A percentile compares a stretch with the other conserved stretches of the same genome.
phyloP scores from a whole-genome alignment of 2,329 filamentous ascomycete species.

The Helicocarpus griseus region DNA sequence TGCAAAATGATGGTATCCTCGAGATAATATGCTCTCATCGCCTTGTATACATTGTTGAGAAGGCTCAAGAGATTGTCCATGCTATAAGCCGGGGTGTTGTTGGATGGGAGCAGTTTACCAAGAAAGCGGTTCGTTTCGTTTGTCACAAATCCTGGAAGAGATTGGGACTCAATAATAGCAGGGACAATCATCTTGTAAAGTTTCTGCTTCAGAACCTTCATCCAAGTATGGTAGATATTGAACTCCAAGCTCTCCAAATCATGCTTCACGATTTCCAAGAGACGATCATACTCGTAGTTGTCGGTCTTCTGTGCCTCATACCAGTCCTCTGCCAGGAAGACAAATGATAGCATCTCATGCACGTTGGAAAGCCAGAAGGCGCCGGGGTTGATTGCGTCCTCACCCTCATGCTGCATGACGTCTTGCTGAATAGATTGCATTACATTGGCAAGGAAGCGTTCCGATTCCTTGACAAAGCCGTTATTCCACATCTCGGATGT shows the following conservation, averaged over 20 bases:
- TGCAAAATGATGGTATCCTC: conserved; percentile 95
- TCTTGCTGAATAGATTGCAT: conserved; percentile 99
- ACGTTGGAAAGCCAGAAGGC: conserved; percentile 99
- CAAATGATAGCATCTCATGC: conserved; percentile 98
- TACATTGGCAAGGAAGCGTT: conserved; percentile 95
- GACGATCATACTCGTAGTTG: conserved; percentile 96
- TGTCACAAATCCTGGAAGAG: conserved; percentile 93
- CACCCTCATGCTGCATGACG: conserved; percentile 97
- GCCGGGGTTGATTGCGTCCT: conserved; percentile 92
- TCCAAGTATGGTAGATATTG: conserved; percentile 99
- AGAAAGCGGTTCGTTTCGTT: conserved; percentile 98
- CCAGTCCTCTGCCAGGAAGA: conserved; percentile 98
- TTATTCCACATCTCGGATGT: conserved; percentile 99
- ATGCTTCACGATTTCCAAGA: conserved; percentile 98
- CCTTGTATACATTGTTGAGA: conserved; percentile 93
- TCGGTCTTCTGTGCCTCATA: conserved; percentile 99
- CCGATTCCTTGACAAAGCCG: conserved; percentile 97
- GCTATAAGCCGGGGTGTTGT: conserved; percentile 88
- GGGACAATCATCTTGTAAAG: conserved; percentile 99
- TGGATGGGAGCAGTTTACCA: conserved; percentile 87
- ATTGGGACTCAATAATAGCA: conserved; percentile 97
- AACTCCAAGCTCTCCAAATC: conserved; percentile 97
- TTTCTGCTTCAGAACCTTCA: conserved; percentile 99
- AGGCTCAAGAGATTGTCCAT: conserved; percentile 97
- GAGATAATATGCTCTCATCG: conserved; percentile 97